Evolutionary conservation across 306 rosid genomes (phyloP).

Genomic region (Geum urbanum): DNA sequence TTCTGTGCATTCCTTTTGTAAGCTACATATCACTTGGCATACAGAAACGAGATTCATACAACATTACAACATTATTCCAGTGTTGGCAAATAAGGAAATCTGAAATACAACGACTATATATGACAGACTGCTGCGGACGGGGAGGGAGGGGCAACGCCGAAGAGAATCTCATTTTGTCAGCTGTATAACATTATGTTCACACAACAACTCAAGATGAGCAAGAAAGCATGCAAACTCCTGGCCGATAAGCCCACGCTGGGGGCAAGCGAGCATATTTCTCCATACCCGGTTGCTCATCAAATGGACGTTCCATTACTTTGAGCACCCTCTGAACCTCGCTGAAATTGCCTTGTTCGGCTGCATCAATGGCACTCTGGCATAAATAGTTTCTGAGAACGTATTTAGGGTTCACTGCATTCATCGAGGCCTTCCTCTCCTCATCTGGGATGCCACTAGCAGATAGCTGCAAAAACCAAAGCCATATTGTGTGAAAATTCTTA

Average conservation of each 20-base stretch:
- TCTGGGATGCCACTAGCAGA: slow-evolving; percentile 66
- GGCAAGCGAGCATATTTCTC: slow-evolving; percentile 97
- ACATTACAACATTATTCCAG: slow-evolving; percentile 2
- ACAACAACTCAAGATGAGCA: slow-evolving; percentile 72
- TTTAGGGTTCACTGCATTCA: slow-evolving; percentile 86
- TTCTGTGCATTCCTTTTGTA: neutral
- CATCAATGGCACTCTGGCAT: slow-evolving; percentile 94
- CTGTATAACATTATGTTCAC: slow-evolving; percentile 16
- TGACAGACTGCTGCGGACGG: slow-evolving; percentile 8
- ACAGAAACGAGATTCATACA: slow-evolving; percentile 4
- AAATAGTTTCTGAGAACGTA: slow-evolving; percentile 87
- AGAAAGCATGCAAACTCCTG: slow-evolving; percentile 98
- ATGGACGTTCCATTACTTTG: slow-evolving; percentile 79
- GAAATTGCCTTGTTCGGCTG: slow-evolving; percentile 91
- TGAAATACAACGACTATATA: slow-evolving; percentile 28
- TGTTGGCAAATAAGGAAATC: neutral
- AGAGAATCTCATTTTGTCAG: slow-evolving; percentile 15
- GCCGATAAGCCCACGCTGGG: slow-evolving; percentile 99
- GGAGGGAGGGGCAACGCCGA: neutral
- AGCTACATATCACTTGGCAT: neutral
- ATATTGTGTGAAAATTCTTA: neutral
- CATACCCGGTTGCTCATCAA: slow-evolving; percentile 96
- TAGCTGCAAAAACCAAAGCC: slow-evolving; percentile 50
- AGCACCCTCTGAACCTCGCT: slow-evolving; percentile 75
- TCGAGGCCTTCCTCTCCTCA: slow-evolving; percentile 71